These are phyloP conservation scores for Grammothele lineata DNA, from an alignment of 768 basidiomycete species.

Conservation along the genomic window DNA sequence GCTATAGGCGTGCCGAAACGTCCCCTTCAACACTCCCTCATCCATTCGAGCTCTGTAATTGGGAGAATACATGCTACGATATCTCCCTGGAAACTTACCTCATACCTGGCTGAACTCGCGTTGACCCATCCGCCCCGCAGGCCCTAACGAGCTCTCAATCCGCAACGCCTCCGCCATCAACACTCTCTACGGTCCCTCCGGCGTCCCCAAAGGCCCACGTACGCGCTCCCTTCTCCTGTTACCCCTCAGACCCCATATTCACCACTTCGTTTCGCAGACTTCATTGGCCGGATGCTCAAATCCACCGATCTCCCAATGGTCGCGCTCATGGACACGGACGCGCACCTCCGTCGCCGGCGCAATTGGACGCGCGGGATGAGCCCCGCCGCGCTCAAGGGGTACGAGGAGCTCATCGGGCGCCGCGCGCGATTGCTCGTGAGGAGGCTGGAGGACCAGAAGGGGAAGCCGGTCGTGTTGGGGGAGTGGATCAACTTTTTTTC, in stretches of 20 bases:
- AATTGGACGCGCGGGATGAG: conserved; percentile 49
- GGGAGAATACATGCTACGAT: too few relatives aligned
- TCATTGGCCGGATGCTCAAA: neutral
- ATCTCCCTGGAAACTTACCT: neutral
- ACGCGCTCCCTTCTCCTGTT: conserved; percentile 29
- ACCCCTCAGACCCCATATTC: neutral
- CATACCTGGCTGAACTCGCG: neutral
- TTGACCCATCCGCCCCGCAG: conserved; percentile 18
- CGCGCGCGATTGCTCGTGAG: conserved; percentile 40
- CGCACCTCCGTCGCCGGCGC: conserved; percentile 42
- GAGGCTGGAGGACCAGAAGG: conserved; percentile 21
- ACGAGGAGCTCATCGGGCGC: conserved; percentile 36
- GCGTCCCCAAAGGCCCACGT: conserved; percentile 41
- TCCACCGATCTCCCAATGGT: conserved; percentile 11
- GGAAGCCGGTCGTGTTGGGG: conserved; percentile 27
- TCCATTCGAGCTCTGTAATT: too few relatives aligned
- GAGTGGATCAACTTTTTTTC: conserved; percentile 37
- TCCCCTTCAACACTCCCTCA: too few relatives aligned
- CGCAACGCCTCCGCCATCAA: conserved; percentile 29
- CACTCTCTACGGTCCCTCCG: conserved; percentile 25
- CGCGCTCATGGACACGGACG: conserved; percentile 15
- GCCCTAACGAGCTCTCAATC: conserved; percentile 46
- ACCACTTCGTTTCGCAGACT: neutral
- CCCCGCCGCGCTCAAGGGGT: conserved; percentile 41
- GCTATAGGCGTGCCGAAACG: too few relatives aligned